Base-by-base conservation (phyloP, 805 yeast genomes). In the Wickerhamiella dianesei region DNA sequence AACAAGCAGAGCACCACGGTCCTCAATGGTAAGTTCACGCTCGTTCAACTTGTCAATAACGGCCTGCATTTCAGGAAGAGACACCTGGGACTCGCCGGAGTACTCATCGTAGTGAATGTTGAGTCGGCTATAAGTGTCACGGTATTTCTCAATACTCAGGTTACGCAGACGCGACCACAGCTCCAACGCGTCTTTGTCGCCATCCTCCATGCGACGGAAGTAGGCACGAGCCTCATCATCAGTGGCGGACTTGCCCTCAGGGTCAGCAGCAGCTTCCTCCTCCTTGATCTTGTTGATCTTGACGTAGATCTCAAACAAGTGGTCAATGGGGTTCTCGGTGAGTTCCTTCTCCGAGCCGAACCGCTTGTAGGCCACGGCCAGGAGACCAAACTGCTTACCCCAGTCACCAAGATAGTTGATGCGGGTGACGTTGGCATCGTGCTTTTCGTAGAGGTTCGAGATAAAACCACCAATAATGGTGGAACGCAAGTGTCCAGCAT, bases 331-430 rank as follows among this genome's bases (percentile, higher is more conserved):
- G 64, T 92, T 92, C 42, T 60, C 58, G 47, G 70, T 70, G 53
- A 92, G 73, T 45, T 69, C 68, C 59, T 79, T 83, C 62, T 82
- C 94, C 52, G 73, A 66, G 44, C 99, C 99, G 62, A 82, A 92
- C 60, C 75, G 78, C 48, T 77, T 76, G 65, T 81, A 92, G 42
- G 96, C 99, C 52, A 92, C 82, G 21, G 97, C 98, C 56, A 92
- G 73, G 41, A 92, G 56, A 66, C 98, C 99, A 60, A 89, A 92
- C 71, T 92, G 99, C 68, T 92, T 92, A 48, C 99, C 99, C 98
- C 98, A 92, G 68, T 92, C 99, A 60, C 99, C 99, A 55, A 92
- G 73, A 67, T 92, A 92, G 72, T 92, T 92, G 71, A 89, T 74
- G 68, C 96, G 77, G 55, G 75, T 68, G 41, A 92, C 98, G n/a